Percentiles rank a stretch among this genome's conserved stretches.
phyloP scores from a whole-genome alignment of 1,284 basidiomycete genomes.

The Ganoderma leucocontextum region DNA sequence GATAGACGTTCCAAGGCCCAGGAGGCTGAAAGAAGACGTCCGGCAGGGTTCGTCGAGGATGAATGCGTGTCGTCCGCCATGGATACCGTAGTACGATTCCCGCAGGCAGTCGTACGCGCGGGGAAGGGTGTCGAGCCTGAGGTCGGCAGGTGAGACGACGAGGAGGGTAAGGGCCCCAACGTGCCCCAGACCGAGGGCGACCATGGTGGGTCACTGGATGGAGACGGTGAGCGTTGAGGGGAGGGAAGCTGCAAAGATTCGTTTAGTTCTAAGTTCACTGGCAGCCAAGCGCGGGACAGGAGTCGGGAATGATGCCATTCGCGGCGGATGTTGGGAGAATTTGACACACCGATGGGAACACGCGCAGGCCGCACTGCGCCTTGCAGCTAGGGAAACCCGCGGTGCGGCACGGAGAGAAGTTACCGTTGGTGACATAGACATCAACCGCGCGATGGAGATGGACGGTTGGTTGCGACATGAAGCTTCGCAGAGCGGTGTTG shows the following conservation, averaged over 20 bases:
- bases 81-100: conserved; percentile 21
- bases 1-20: conserved; percentile 8
- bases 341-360: neutral
- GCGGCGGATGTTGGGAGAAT: neutral
- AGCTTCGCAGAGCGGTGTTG: neutral
- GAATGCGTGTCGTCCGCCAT: conserved; percentile 24
- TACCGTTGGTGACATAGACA: neutral
- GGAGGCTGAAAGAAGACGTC: conserved; percentile 14
- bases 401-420: neutral
- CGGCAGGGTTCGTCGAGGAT: conserved; percentile 20
- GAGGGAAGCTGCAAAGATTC: neutral
- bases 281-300: neutral
- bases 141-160: conserved; percentile 20
- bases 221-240: neutral
- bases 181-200: conserved; percentile 1
- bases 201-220: conserved; percentile 10
- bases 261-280: neutral
- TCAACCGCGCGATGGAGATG: neutral
- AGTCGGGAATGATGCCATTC: conserved; percentile 1
- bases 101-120: conserved; percentile 20
- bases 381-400: neutral
- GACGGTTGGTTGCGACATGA: neutral
- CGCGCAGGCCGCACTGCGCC: neutral
- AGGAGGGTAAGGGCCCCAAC: conserved; percentile 21
- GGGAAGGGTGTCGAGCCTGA: conserved; percentile 7